A percentile compares a stretch with the other conserved stretches of the same genome.
phyloP scores from a whole-genome alignment of 129 eudicot genomes.

The Flaveria linearis region DNA sequence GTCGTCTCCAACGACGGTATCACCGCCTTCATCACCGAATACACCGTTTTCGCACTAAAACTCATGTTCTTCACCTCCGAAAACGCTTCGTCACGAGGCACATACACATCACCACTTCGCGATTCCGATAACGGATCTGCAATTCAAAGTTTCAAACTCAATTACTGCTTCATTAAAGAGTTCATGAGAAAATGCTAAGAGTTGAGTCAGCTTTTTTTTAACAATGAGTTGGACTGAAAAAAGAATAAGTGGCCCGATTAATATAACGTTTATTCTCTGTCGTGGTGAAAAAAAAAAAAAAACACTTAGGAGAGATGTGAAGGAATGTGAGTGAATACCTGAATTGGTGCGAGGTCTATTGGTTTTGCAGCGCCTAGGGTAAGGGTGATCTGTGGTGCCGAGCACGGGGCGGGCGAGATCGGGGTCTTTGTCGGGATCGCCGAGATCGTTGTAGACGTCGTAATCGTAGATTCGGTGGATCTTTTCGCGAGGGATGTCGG shows the following conservation, averaged over 20 bases:
- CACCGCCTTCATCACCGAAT: constrained; percentile 58
- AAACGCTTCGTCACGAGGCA: constrained; percentile 80
- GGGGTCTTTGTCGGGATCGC: constrained; percentile 48
- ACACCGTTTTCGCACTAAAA: constrained; percentile 43
- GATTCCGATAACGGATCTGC: constrained; percentile 65
- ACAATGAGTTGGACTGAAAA: no score
- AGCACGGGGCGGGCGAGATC: constrained; percentile 65
- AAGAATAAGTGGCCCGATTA: no score
- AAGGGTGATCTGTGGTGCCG: constrained; percentile 62
- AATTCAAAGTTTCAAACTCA: neutral
- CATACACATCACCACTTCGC: constrained; percentile 47
- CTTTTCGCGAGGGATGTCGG: constrained; percentile 42
- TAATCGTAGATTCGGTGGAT: constrained; percentile 76
- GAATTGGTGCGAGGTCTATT: constrained; percentile 53
- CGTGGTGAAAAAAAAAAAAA: no score
- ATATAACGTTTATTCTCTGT: no score
- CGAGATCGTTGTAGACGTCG: constrained; percentile 76
- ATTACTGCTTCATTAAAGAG: neutral
- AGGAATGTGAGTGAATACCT: constrained; percentile 16
- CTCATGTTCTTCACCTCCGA: constrained; percentile 51
- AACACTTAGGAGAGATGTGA: neutral
- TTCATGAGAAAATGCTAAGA: no score
- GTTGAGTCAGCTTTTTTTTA: no score
- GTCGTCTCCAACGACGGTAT: constrained; percentile 46
- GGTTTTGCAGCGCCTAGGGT: constrained; percentile 92